These are phyloP conservation scores for Rhazya stricta DNA, from an alignment of 257 asterid species.

Conservation along the genomic window DNA sequence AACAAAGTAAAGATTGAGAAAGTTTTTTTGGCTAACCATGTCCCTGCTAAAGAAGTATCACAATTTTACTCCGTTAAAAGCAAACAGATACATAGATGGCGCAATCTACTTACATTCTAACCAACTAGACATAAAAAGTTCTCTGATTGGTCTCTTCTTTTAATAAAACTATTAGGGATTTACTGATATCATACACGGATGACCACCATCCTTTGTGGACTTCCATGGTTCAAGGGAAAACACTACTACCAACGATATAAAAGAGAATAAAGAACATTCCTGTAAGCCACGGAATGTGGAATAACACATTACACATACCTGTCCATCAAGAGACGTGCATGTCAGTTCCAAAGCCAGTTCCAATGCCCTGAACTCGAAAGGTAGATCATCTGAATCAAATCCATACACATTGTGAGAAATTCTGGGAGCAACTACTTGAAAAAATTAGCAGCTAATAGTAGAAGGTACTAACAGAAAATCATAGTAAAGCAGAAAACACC, in stretches of 20 bases:
- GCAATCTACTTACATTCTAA: background rate
- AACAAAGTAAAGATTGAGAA: background rate
- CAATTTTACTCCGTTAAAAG: background rate
- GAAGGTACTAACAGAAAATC: background rate
- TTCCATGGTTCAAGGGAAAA: background rate
- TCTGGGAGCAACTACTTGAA: background rate
- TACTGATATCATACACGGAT: background rate
- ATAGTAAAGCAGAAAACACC: background rate
- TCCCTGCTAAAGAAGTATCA: background rate
- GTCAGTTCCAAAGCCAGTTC: constrained; percentile 95
- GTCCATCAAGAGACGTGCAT: constrained; percentile 85
- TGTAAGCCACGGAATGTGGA: constrained; percentile 14
- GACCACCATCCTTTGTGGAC: background rate
- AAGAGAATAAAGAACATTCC: background rate
- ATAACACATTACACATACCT: constrained; percentile 46
- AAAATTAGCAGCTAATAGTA: background rate
- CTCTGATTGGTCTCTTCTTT: background rate
- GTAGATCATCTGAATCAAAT: constrained; percentile 76
- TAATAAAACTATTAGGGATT: background rate
- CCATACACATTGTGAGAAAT: constrained; percentile 24
- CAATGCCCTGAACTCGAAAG: constrained; percentile 94
- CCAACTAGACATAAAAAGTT: background rate
- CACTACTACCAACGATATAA: background rate
- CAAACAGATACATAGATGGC: background rate
- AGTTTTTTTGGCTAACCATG: background rate